Evolutionary conservation across 2,329 filamentous ascomycete genomes (phyloP), one percentile per base, ranked within the genome.

Genomic region (Emericellopsis atlantica): DNA sequence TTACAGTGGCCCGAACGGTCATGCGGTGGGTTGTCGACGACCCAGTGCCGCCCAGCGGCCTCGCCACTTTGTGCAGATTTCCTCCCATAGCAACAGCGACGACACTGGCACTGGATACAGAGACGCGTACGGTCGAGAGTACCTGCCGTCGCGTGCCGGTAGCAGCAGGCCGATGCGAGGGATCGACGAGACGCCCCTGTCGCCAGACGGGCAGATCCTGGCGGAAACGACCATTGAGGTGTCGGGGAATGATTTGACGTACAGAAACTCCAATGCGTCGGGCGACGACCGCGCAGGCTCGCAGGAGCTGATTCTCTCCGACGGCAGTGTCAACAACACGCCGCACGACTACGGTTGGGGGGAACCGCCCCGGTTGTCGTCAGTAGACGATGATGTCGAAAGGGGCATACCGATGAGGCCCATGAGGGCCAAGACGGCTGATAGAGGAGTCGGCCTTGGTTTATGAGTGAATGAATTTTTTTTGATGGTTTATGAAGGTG

Each of bases 181-280:
- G n/a, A 35, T 35, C 4, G 32, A 35, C 32, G 32, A 35, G 32
- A 21, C n/a, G 32, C n/a, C n/a, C 32, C 32, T 29, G 12, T 29
- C 32, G n/a, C 32, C 32, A 15, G n/a, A 35, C 32, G 32, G 9
- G n/a, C 35, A 38, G 5, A 42, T 38, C 36, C 26, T 22, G 5
- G 40, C 40, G 2, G 40, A 38, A 12, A 42, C 40, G 29, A 42
- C 40, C 4, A 42, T 42, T 34, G 33, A 24, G 12, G 33, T 42
- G 9, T 38, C 35, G 5, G 40, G 37, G 26, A 12, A 37, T n/a
- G 32, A 29, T 14, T 4, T 22, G 10, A 10, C n/a, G n/a, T 9
- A 22, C n/a, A 8, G 12, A n/a, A 9, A n/a, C 12, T 23, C 36
- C 10, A 12, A 6, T 21, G 8, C n/a, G 16, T 9, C 16, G 12